Percentiles rank a stretch among this genome's conserved stretches.
These are phyloP conservation scores for Pseudonectria buxi DNA, from an alignment of 2,329 filamentous ascomycete genomes.

Conservation along the genomic window DNA sequence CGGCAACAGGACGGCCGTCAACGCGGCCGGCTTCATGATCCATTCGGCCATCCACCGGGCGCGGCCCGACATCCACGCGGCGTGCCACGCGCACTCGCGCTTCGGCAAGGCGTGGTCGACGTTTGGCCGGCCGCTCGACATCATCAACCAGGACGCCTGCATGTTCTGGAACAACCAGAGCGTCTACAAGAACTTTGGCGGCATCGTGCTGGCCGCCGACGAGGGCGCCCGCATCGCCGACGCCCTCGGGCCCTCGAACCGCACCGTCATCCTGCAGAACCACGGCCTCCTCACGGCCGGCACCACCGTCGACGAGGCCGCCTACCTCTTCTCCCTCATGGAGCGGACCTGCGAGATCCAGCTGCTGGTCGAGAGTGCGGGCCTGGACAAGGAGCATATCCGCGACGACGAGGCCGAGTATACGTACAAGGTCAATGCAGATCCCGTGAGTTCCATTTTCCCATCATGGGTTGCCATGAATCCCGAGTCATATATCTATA, in stretches of 20 bases:
- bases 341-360: slow-evolving; percentile 29
- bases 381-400: slow-evolving; percentile 22
- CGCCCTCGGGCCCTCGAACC: slow-evolving; percentile 46
- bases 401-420: slow-evolving; percentile 33
- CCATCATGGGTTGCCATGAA: rapidly evolving
- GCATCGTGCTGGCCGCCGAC: slow-evolving; percentile 54
- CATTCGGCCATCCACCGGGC: slow-evolving; percentile 55
- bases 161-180: slow-evolving; percentile 52
- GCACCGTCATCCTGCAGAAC: slow-evolving; percentile 53
- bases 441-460: slow-evolving; percentile 23
- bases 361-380: slow-evolving; percentile 24
- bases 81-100: slow-evolving; percentile 54
- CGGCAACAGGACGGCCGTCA: slow-evolving; percentile 49
- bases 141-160: slow-evolving; percentile 54
- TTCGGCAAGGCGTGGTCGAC: slow-evolving; percentile 55
- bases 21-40: slow-evolving; percentile 57
- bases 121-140: slow-evolving; percentile 52
- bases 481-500: too few relatives aligned
- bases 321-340: slow-evolving; percentile 46
- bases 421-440: slow-evolving; percentile 28
- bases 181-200: slow-evolving; percentile 55
- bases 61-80: slow-evolving; percentile 51
- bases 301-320: slow-evolving; percentile 59
- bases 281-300: slow-evolving; percentile 60
- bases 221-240: slow-evolving; percentile 53